Base-by-base conservation (phyloP, 2,329 filamentous ascomycete species). In the Cercospora sp. region DNA sequence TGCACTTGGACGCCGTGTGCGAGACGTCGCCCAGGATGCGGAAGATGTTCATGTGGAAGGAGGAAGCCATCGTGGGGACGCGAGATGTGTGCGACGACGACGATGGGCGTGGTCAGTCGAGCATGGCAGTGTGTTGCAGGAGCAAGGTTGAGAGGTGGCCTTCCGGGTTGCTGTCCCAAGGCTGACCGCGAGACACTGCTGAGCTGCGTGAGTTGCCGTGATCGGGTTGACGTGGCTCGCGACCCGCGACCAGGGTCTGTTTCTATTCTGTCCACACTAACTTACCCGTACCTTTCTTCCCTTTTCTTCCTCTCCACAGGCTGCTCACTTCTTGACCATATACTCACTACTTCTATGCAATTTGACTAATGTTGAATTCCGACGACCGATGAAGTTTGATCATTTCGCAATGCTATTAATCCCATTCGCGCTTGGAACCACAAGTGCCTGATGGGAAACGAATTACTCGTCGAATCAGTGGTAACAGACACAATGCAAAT, bases 1-100 rank as follows among this genome's bases (percentile, higher is more conserved):
- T 95, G 79, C 90, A 88, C 86, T 97, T 97, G 66, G 93, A 95
- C 60, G 89, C 84, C 57, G 92, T 88, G 79, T 98, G 94, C 75
- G 91, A 92, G 75, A 94, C 80, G 79, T 98, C 94, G 78, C 88
- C 94, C 75, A 93, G 79, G 76, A 96, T 86, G 76, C 93, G 91
- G 81, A 97, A 90, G 60, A 73, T 67, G 69, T 72, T 72, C 70
- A 73, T 70, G 60, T 70, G 64, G 60, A 70, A 72, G 10, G 68
- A 66, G 23, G 70, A 72, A 60, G 68, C 68, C 30, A 57, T 65
- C 36, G 6, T 59, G 65, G 33, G 53, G 60, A 42, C 16, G 33
- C 18, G 23, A 23, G 62, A 20, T 55, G 20, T 18, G 26, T 28
- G n/a, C 18, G 26, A 20, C 18, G 42, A 33, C 20, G 36, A 51